phyloP scores from a whole-genome alignment of 192 early-diverging fungal species.

The Backusella circina region DNA sequence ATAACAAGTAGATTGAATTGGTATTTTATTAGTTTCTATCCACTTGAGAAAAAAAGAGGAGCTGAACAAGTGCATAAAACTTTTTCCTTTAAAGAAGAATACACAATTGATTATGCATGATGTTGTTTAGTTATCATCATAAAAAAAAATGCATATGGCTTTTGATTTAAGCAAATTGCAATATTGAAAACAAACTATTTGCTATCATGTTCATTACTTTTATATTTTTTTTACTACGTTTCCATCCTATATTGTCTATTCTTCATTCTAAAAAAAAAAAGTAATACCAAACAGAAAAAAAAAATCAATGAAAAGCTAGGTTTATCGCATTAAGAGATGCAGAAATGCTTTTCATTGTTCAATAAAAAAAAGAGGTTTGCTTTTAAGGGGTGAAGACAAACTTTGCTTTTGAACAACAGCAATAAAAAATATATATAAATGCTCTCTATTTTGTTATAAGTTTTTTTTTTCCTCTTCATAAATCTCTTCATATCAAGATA shows the following conservation, averaged over 20 bases:
- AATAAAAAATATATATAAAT: background rate
- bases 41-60: too few species aligned
- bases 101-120: background rate
- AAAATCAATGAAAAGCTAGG: too few species aligned
- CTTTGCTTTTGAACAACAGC: background rate
- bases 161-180: too few species aligned
- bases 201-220: too few species aligned
- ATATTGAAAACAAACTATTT: too few species aligned
- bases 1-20: too few species aligned
- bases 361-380: background rate
- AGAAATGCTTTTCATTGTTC: background rate
- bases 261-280: too few species aligned
- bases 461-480: background rate
- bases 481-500: background rate
- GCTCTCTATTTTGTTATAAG: background rate
- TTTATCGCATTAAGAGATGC: background rate
- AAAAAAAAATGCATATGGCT: background rate
- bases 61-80: too few species aligned
- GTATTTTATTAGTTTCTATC: too few species aligned
- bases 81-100: background rate
- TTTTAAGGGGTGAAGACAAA: background rate
- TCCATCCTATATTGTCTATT: too few species aligned
- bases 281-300: background rate
- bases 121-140: background rate
- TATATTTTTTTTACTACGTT: too few species aligned